Conservation (phyloP, 1,284 basidiomycete genomes). For the Tilletia walkeri region DNA sequence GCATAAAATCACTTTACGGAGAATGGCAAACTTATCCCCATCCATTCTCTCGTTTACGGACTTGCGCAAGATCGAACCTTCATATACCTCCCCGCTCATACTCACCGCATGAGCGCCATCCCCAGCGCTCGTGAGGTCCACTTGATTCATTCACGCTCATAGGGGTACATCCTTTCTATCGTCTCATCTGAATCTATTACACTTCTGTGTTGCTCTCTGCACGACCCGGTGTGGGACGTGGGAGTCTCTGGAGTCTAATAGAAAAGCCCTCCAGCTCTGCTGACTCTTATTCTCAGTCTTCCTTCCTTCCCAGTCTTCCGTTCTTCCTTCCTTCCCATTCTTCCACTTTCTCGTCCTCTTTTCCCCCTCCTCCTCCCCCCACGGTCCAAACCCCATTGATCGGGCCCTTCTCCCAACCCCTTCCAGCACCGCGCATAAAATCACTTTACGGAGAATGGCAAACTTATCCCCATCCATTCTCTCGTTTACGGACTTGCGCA, state of each 20-base stretch:
- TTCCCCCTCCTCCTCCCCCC: background rate
- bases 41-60: slow-evolving; percentile 29
- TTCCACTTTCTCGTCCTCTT: background rate
- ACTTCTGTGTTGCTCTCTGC: no score
- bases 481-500: slow-evolving; percentile 38
- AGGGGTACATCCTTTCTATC: slow-evolving; percentile 30
- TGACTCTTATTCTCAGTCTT: background rate
- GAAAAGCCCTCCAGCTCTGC: background rate
- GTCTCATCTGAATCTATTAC: no score
- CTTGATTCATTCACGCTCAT: slow-evolving; percentile 41
- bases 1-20: slow-evolving; percentile 17
- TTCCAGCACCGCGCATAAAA: slow-evolving; percentile 6
- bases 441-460: slow-evolving; percentile 10
- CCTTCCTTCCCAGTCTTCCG: background rate
- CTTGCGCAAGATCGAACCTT: slow-evolving; percentile 34
- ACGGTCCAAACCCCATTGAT: no score
- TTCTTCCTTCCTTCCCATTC: background rate
- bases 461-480: no score
- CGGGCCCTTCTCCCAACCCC: background rate
- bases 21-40: no score
- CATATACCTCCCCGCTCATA: slow-evolving; percentile 35
- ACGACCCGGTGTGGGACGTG: no score
- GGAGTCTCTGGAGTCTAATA: no score
- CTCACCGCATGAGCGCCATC: slow-evolving; percentile 32
- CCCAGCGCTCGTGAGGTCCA: slow-evolving; percentile 20